phyloP scores from a whole-genome alignment of 2,329 filamentous ascomycete species.

The Grosmannia clavigera region DNA sequence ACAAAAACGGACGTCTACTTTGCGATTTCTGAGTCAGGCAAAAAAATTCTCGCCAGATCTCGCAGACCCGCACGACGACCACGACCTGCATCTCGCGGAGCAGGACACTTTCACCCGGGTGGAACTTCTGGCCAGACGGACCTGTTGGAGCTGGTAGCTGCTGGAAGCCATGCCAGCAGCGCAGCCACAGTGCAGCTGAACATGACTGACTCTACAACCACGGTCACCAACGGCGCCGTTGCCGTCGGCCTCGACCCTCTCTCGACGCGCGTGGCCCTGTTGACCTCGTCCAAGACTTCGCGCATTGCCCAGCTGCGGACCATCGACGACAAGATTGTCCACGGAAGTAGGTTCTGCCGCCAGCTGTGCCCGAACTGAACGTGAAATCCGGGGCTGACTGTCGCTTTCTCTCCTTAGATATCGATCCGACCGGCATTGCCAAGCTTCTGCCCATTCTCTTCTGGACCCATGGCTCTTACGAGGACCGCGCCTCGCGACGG shows the following conservation, averaged over 20 bases:
- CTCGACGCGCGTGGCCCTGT: slow-evolving; percentile 28
- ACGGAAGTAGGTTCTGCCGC: slow-evolving; percentile 32
- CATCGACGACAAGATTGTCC: slow-evolving; percentile 44
- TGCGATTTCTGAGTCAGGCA: background rate
- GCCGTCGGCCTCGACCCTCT: slow-evolving; percentile 8
- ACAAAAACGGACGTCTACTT: background rate
- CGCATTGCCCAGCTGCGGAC: slow-evolving; percentile 42
- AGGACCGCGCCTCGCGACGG: slow-evolving; percentile 71
- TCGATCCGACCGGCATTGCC: slow-evolving; percentile 36
- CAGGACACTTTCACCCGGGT: background rate
- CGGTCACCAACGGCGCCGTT: slow-evolving; percentile 19
- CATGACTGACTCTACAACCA: slow-evolving; percentile 36
- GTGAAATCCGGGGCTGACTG: background rate
- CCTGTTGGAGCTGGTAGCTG: background rate
- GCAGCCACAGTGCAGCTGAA: slow-evolving; percentile 6
- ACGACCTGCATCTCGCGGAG: background rate
- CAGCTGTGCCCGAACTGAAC: background rate
- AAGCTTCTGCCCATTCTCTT: slow-evolving; percentile 63
- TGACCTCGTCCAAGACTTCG: slow-evolving; percentile 47
- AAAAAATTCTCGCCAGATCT: background rate
- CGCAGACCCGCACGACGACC: background rate
- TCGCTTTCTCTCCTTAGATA: slow-evolving; percentile 20
- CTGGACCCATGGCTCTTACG: slow-evolving; percentile 75
- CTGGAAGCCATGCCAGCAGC: slow-evolving; percentile 10
- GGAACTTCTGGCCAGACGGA: background rate